Evolutionary conservation across 768 basidiomycete species (phyloP).

Genomic region (Lentinus brumalis): DNA sequence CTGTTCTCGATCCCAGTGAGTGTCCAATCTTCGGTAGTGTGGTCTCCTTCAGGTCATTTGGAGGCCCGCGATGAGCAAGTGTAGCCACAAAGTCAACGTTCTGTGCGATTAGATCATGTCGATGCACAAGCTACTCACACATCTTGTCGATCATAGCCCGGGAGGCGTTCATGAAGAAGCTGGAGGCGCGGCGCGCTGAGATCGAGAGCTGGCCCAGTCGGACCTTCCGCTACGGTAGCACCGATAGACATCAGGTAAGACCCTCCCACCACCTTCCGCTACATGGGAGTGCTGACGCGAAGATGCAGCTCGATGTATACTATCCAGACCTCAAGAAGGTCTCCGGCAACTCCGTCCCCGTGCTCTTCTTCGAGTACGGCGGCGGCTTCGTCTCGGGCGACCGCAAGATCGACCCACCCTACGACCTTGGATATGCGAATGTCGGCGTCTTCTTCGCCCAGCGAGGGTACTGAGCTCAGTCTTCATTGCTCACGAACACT

Average conservation of each 20-base stretch:
- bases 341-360: conserved; percentile 37
- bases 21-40: not conserved
- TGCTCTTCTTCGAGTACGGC: conserved; percentile 68
- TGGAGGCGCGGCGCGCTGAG: conserved; percentile 47
- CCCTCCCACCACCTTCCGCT: not conserved
- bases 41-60: too few species aligned
- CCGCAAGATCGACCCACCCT: conserved; percentile 47
- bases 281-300: not conserved
- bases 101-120: not conserved
- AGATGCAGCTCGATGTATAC: conserved; percentile 64
- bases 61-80: too few species aligned
- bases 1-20: conserved; percentile 18
- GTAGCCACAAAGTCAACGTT: too few species aligned
- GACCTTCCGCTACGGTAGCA: conserved; percentile 59
- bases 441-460: conserved; percentile 64
- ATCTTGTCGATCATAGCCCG: conserved; percentile 39
- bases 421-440: conserved; percentile 55
- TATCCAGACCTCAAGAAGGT: conserved; percentile 41
- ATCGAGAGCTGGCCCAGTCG: conserved; percentile 52
- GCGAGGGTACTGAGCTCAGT: conserved; percentile 37
- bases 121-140: not conserved
- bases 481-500: too few species aligned
- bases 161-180: conserved; percentile 48
- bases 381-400: conserved; percentile 60
- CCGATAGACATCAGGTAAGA: conserved; percentile 52